phyloP scores from a whole-genome alignment of 2,329 filamentous ascomycete species.

The Colletotrichum scovillei region DNA sequence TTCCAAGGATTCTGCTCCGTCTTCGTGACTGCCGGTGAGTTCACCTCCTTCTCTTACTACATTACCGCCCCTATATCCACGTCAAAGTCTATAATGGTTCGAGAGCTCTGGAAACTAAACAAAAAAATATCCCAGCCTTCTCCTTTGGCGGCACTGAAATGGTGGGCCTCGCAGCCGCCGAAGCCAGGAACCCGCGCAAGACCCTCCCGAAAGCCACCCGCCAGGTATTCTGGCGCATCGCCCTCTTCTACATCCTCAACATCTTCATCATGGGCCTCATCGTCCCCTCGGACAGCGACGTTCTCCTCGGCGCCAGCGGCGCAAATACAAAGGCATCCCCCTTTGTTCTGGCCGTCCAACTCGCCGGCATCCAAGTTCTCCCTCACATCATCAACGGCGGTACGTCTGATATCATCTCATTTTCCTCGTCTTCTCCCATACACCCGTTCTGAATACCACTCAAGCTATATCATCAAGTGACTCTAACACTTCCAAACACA shows the following conservation, averaged over 20 bases:
- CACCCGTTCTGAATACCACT: no score
- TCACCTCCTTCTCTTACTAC: neutral
- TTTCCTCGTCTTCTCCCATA: no score
- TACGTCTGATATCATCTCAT: neutral
- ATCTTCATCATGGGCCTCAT: conserved; percentile 39
- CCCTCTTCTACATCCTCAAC: conserved; percentile 39
- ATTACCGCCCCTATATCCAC: rapidly evolving
- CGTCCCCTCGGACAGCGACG: conserved; percentile 34
- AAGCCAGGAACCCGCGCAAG: conserved; percentile 39
- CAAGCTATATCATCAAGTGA: no score
- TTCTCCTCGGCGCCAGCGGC: conserved; percentile 41
- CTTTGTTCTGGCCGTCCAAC: conserved; percentile 62
- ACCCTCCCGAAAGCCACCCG: conserved; percentile 40
- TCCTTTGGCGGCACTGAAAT: conserved; percentile 40
- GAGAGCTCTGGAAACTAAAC: no score
- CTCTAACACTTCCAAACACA: no score
- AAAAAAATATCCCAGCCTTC: conserved; percentile 13
- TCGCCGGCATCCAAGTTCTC: conserved; percentile 61
- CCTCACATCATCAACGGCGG: conserved; percentile 63
- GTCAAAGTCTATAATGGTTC: neutral
- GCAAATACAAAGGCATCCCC: conserved; percentile 59
- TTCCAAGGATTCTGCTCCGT: conserved; percentile 40
- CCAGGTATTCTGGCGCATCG: conserved; percentile 41
- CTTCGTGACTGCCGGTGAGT: conserved; percentile 33
- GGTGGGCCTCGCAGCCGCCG: conserved; percentile 41